Evolutionary conservation across 805 yeast species (phyloP).

Genomic region (Myxozyma udenii): DNA sequence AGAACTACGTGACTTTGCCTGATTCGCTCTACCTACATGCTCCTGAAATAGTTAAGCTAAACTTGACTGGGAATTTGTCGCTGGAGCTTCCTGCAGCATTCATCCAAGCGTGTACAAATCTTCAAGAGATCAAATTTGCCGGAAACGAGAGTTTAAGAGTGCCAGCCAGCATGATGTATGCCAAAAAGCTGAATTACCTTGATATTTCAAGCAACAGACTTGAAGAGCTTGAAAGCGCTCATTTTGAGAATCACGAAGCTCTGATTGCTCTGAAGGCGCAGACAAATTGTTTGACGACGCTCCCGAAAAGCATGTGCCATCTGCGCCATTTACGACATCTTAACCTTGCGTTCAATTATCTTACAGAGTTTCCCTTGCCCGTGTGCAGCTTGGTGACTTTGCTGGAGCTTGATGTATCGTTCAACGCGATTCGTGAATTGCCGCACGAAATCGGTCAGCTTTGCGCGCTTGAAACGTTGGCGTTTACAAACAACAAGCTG

Average conservation of each 20-base stretch:
- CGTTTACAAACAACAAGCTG: constrained; percentile 70
- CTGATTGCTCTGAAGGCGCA: constrained; percentile 51
- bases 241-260: constrained; percentile 51
- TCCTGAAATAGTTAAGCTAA: constrained; percentile 72
- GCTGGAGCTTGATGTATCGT: constrained; percentile 71
- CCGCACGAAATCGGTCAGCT: constrained; percentile 63
- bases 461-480: constrained; percentile 61
- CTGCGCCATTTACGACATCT: constrained; percentile 51
- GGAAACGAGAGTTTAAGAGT: constrained; percentile 68
- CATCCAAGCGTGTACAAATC: constrained; percentile 72
- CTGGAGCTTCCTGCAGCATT: constrained; percentile 80
- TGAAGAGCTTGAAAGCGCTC: constrained; percentile 46
- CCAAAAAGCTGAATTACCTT: constrained; percentile 60
- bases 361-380: constrained; percentile 54
- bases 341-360: constrained; percentile 75
- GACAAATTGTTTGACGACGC: constrained; percentile 42
- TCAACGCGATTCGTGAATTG: constrained; percentile 61
- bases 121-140: constrained; percentile 30
- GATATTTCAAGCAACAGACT: constrained; percentile 79
- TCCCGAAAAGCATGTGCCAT: constrained; percentile 50
- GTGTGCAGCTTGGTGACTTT: constrained; percentile 59
- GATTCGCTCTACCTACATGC: constrained; percentile 76
- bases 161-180: constrained; percentile 69
- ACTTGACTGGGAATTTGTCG: constrained; percentile 83
- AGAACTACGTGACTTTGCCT: constrained; percentile 80